Evolutionary conservation across 805 yeast species (phyloP).

Genomic region (Teunomyces tritomae): DNA sequence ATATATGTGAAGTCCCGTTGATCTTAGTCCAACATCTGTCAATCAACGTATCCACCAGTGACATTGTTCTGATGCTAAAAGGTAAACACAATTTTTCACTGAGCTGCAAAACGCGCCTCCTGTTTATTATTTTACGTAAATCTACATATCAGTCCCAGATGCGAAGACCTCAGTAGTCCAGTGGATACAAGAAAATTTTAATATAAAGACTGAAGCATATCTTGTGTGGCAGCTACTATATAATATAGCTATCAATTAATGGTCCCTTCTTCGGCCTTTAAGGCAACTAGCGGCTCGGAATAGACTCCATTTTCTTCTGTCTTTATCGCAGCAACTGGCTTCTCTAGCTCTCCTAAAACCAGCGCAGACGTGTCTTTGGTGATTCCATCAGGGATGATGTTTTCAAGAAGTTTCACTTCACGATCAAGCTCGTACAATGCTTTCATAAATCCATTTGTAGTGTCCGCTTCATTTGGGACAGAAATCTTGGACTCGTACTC

Average conservation of each 20-base stretch:
- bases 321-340: neutral
- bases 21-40: conserved; percentile 9
- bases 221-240: neutral
- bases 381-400: neutral
- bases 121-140: neutral
- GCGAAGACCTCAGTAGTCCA: too few relatives aligned
- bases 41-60: conserved; percentile 11
- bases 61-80: neutral
- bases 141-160: neutral
- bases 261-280: neutral
- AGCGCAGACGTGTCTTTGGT: neutral
- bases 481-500: conserved; percentile 2
- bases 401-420: conserved; percentile 3
- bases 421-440: conserved; percentile 1
- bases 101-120: conserved; percentile 3
- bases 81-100: conserved; percentile 2
- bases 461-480: neutral
- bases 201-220: too few relatives aligned
- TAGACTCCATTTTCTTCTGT: neutral
- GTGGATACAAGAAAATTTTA: too few relatives aligned
- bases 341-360: neutral
- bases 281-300: neutral
- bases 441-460: conserved; percentile 1
- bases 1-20: conserved; percentile 11
- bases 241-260: neutral